Conservation (phyloP, 2,329 filamentous ascomycete genomes). For the Bipolaris sorokiniana region DNA sequence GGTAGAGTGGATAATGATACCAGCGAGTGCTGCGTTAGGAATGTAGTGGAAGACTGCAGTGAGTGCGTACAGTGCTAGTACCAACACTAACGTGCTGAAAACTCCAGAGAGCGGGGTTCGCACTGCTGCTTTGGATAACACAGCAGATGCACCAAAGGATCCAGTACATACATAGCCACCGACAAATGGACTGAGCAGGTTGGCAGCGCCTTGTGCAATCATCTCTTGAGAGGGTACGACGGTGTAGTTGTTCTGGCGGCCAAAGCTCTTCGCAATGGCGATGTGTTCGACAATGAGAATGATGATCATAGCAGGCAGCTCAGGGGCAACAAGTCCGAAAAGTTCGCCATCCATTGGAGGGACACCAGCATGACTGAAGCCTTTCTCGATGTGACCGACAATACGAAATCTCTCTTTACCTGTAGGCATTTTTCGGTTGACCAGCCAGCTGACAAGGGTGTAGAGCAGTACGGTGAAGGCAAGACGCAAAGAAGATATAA, state of each 20-base stretch:
- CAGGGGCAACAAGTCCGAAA: constrained; percentile 68
- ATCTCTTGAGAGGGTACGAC: constrained; percentile 94
- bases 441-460: constrained; percentile 84
- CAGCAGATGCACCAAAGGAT: constrained; percentile 91
- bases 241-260: constrained; percentile 88
- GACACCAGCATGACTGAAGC: constrained; percentile 77
- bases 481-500: constrained; percentile 83
- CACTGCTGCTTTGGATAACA: constrained; percentile 92
- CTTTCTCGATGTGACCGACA: constrained; percentile 76
- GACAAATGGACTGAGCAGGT: constrained; percentile 84
- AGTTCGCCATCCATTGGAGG: constrained; percentile 70
- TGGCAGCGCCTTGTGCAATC: constrained; percentile 87
- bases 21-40: constrained; percentile 76
- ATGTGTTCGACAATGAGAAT: constrained; percentile 94
- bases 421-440: constrained; percentile 60
- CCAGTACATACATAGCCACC: constrained; percentile 89
- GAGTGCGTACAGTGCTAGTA: constrained; percentile 85
- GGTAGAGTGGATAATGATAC: constrained; percentile 91
- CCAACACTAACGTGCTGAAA: constrained; percentile 80
- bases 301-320: constrained; percentile 83
- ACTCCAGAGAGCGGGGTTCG: constrained; percentile 86
- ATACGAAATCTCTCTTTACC: constrained; percentile 66
- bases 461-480: constrained; percentile 89
- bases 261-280: constrained; percentile 93
- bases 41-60: constrained; percentile 91